Base-by-base conservation (phyloP, 306 rosid genomes). In the Fragaria nilgerrensis region DNA sequence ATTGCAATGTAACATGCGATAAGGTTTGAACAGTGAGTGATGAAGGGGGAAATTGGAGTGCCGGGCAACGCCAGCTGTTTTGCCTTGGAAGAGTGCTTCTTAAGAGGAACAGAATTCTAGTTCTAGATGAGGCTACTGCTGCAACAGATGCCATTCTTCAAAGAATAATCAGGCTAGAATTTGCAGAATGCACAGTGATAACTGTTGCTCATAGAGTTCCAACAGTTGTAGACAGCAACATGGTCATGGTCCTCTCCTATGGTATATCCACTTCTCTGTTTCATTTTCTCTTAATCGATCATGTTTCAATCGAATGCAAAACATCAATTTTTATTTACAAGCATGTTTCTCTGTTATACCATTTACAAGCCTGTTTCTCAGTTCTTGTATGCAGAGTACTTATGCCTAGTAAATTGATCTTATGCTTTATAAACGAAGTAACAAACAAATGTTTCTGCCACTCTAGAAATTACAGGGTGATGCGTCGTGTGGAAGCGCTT, bases 41-140 rank as follows among this genome's bases (percentile, higher is more conserved):
- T 74, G 95, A 89, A 85, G 95, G 97, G 20, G 93, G 76, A 72
- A 88, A 92, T 41, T 89, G 95, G 95, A 92, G 93, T n/a, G 79
- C 80, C 8, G 95, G 93, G 73, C 93, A 92, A 14, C 78, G 88
- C 11, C 95, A 88, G 70, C 90, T 92, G 1, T 85, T 88, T 36
- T 85, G 90, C 82, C 92, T 92, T 0, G 93, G 97, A 66, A 85
- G 96, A 85, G 98, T 93, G 29, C 85, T 93, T 9, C 91, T 89
- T 6, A 90, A 82, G 73, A 86, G 89, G 76, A 93, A 85, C 73
- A 81, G 69, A 86, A 88, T 90, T 81, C 91, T 93, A 34, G 89
- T 93, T 56, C 82, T 90, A 0, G 98, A 90, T 75, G 98, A 90
- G 84, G 98, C 94, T 47, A 93, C 93, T 4, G 96, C 96, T 7